Percentiles rank a stretch among this genome's conserved stretches.
phyloP scores from a whole-genome alignment of 2,329 filamentous ascomycete species.

The Magnaporthales sp. region DNA sequence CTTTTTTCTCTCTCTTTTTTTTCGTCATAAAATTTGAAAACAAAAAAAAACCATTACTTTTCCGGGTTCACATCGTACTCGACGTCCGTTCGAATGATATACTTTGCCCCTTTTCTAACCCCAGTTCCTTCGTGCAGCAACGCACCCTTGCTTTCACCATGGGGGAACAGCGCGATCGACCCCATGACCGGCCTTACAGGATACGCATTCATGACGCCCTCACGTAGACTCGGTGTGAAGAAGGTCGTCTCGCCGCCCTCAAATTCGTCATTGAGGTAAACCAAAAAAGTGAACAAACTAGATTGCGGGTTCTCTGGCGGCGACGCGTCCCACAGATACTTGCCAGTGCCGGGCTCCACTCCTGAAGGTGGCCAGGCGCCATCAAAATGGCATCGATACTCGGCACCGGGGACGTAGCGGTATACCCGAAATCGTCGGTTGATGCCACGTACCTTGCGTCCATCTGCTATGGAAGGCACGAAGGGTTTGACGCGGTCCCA shows the following conservation, averaged over 20 bases:
- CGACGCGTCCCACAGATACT: constrained; percentile 60
- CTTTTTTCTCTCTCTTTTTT: too few species aligned
- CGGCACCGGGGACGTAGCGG: constrained; percentile 62
- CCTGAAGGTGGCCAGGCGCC: constrained; percentile 67
- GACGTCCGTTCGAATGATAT: constrained; percentile 63
- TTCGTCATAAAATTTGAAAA: too few species aligned
- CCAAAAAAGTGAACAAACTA: constrained; percentile 59
- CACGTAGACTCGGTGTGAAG: constrained; percentile 54
- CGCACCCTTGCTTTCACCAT: constrained; percentile 57
- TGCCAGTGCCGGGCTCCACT: constrained; percentile 41
- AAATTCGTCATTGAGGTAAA: constrained; percentile 66
- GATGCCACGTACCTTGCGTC: constrained; percentile 50
- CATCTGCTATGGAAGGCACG: constrained; percentile 45
- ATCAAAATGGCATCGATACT: constrained; percentile 63
- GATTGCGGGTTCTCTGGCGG: constrained; percentile 51
- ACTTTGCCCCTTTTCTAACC: constrained; percentile 56
- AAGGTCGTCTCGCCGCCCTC: constrained; percentile 64
- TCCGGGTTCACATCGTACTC: constrained; percentile 39
- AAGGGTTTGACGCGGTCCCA: constrained; percentile 53
- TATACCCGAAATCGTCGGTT: constrained; percentile 66
- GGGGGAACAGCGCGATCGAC: constrained; percentile 58
- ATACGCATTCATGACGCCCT: constrained; percentile 61
- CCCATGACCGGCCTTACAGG: constrained; percentile 62
- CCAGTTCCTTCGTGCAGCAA: constrained; percentile 64
- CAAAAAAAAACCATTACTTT: neutral